Evolutionary conservation across 495 filamentous ascomycete genomes (phyloP), one percentile per base, ranked within the genome.

Genomic region (Penicillium pancosmium): DNA sequence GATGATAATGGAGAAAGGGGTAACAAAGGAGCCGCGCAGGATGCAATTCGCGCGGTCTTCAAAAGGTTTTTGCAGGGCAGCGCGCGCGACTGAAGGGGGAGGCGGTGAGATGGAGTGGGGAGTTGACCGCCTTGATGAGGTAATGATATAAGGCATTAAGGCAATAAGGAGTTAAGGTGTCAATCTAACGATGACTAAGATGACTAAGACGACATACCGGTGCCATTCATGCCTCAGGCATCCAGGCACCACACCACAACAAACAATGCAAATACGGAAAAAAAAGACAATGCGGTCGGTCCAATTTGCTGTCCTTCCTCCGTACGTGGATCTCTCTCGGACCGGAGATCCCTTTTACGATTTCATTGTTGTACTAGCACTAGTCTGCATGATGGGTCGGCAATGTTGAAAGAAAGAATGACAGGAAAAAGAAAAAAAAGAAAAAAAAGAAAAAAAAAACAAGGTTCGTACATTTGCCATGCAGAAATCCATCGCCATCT

Each of bases 31-130:
- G 34, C 23, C 50, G 46, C n/a, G 50, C 15, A 55, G 18, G 23
- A 55, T 55, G 36, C 38, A 41, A 23, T 27, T 46, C 52, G 52
- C 52, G 52, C 40, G 21, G 40, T 25, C 25, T 33, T 34, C 52
- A 55, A 31, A 31, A 55, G 52, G 36, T 55, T 55, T 55, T 55
- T 55, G 52, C 52, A 55, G 52, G 40, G 36, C 36, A n/a, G 40
- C 38, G 52, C 40, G 40, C 40, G 40, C 52, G 52, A 46, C 40
- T 43, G 52, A 55, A 55, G 31, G 38, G 52, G 52, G 23, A 54
- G 27, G 52, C 52, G 52, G 52, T 55, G 38, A 31, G 27, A 6
- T 31, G 9, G 25, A 7, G 40, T n/a, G 38, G 19, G 46, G 46
- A 31, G 46, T 21, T 31, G 5, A 31, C 27, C 27, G 27, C 27